Evolutionary conservation across 2,329 filamentous ascomycete genomes (phyloP), one percentile per base, ranked within the genome.

Genomic region (Davidsoniella eucalypti): DNA sequence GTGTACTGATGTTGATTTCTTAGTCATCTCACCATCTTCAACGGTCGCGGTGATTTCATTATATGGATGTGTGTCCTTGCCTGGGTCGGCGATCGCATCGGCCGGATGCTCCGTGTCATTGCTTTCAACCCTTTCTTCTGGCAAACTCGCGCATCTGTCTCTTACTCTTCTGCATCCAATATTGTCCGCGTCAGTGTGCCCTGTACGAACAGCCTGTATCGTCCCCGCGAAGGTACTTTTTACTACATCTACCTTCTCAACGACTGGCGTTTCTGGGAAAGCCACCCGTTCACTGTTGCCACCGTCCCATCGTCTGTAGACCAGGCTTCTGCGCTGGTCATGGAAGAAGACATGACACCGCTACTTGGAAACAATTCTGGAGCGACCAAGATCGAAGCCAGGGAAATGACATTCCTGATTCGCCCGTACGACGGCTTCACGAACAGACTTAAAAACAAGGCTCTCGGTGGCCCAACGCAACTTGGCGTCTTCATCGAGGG

Each of bases 11-110:
- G 17, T 12, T 2, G 6, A 7, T 7, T 49, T n/a, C 4, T 56
- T 57, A 63, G 71, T 50, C 64, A 79, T 55, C 62, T 75, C 52
- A 63, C 74, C n/a, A 72, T 76, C 18, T 75, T 75, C 52, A 58
- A 63, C 5, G 67, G 67, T 17, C 60, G 66, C 44, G 76, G 68
- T 52, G 69, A 75, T 48, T 57, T 59, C 7, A 67, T 72, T 17
- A 67, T 74, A 47, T 77, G 70, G 67, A 61, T 69, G 0, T 70
- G 69, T 2, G 60, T 67, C 2, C 59, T 60, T 9, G 63, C 76
- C 25, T 78, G 74, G 75, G 46, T 64, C 0, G 56, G 67, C 1
- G 74, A 78, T 49, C 66, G 74, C 2, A 45, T 68, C 6, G 50
- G 72, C 1, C 68, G 75, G 0, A 52, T 68, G 3, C 48, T 63